Conservation (phyloP, 2,329 filamentous ascomycete genomes). For the Phaeophleospora eucalypticola region DNA sequence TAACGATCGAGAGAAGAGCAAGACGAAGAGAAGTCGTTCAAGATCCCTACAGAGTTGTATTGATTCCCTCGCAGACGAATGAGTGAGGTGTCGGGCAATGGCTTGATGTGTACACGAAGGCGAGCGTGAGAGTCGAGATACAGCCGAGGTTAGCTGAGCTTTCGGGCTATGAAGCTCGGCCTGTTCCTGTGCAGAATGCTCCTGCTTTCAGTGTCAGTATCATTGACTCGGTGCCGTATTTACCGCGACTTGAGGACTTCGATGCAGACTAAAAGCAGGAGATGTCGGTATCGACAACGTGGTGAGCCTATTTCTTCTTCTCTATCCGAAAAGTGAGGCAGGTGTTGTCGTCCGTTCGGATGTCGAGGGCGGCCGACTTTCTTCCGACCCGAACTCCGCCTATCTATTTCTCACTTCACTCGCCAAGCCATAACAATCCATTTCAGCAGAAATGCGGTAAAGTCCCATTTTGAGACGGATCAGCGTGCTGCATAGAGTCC, state of each 20-base stretch:
- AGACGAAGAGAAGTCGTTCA: not conserved
- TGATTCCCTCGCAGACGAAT: not conserved
- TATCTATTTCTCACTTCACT: too few species aligned
- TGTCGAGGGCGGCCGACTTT: too few species aligned
- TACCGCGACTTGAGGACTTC: not conserved
- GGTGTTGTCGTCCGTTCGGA: too few species aligned
- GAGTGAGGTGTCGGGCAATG: not conserved
- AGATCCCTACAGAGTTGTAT: not conserved
- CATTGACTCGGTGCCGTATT: not conserved
- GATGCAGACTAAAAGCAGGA: not conserved
- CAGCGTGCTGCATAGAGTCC: too few species aligned
- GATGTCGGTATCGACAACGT: too few species aligned
- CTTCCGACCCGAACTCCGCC: too few species aligned
- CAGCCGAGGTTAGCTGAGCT: not conserved
- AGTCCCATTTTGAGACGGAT: too few species aligned
- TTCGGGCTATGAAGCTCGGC: not conserved
- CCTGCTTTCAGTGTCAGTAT: not conserved
- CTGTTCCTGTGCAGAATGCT: not conserved
- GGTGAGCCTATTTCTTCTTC: too few species aligned
- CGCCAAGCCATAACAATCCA: too few species aligned
- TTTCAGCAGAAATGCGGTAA: too few species aligned
- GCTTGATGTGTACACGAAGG: not conserved
- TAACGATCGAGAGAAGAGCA: not conserved
- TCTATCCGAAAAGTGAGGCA: too few species aligned
- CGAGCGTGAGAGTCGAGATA: not conserved